Evolutionary conservation across 1,139 yeast genomes (phyloP), one percentile per base, ranked within the genome.

Genomic region (Geotrichum aggregatum): DNA sequence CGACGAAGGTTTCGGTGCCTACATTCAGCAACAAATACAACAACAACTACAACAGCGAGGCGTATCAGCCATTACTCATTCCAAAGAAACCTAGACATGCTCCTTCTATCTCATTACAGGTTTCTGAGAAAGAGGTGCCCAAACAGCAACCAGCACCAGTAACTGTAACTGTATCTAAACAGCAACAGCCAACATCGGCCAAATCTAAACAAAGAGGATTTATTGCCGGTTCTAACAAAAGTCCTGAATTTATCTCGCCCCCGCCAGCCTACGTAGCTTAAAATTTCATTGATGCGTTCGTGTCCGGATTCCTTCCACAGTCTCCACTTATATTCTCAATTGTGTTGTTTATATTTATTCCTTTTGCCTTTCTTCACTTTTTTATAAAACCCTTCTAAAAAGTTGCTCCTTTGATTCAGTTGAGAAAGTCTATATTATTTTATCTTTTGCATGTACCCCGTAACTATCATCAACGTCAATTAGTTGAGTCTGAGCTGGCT

Each of bases 211-310:
- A 11, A 40, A 22, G 31, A 10, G n/a, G n/a, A n/a, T n/a, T n/a
- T n/a, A 24, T 24, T 5, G 28, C 28, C 5, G 28, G 28, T 24
- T 13, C 19, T 34, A n/a, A 44, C 13, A 31, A 40, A 18, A 28
- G 28, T 6, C 24, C 30, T 24, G 46, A 44, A 1, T 36, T 38
- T 18, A 52, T 49, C 18, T 42, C 54, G 18, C 56, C 58, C 24
- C 56, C 59, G 18, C 56, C 58, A 24, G 57, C 59, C 16, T 55
- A 54, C 44, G 57, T 52, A 21, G 58, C 58, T 3, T 56, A 41
- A 43, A 19, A 8, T 7, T 10, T 8, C 44, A n/a, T 41, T 14
- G 6, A 21, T 13, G 4, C 40, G 6, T n/a, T 38, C n/a, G 42
- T 8, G 42, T 8, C 10, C 21, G 8, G 3, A 16, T 35, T 35